Base-by-base conservation (phyloP, 352 stramenopile species). In the Blastocystis sp. region DNA sequence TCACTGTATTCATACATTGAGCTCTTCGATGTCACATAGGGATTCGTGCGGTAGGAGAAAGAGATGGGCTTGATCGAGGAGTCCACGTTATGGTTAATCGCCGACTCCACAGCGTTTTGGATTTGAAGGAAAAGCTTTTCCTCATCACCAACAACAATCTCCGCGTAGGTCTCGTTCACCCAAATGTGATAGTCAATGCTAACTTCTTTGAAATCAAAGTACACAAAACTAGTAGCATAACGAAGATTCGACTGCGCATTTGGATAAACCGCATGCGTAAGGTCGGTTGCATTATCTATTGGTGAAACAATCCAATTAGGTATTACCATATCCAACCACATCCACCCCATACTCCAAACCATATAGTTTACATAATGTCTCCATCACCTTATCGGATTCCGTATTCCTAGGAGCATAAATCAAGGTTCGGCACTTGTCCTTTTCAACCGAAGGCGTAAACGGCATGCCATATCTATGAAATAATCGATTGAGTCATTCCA, bases 181-280 rank as follows among this genome's bases (percentile, higher is more conserved):
- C 64, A 76, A 16, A 76, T 57, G 21, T 76, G 64, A 44, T 76
- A 76, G 4, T 76, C 64, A 7, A 76, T 9, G 11, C 24, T 24
- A 6, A n/a, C 38, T 0, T 18, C 24, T 2, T 0, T 56, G 11
- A 53, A n/a, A 27, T 29, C 38, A 51, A 76, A 76, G n/a, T 42
- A 76, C 48, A 76, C 14, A 16, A 29, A 29, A 7, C 21, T 11
- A 38, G 42, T 51, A 56, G 42, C 36, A 51, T 57, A 76, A 16
- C 32, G 64, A 56, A 27, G 9, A 29, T 54, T 38, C 7, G 64
- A 54, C 4, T 42, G 2, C 21, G 40, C 21, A 16, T 11, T 7
- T 8, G 42, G 34, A 36, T 76, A 76, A 18, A 76, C 29, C 0
- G 32, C 27, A 48, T 54, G 24, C 9, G 32, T 6, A 51, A 54